Conservation (phyloP, 805 yeast species). For the Zygosaccharomyces pseudorouxii region DNA sequence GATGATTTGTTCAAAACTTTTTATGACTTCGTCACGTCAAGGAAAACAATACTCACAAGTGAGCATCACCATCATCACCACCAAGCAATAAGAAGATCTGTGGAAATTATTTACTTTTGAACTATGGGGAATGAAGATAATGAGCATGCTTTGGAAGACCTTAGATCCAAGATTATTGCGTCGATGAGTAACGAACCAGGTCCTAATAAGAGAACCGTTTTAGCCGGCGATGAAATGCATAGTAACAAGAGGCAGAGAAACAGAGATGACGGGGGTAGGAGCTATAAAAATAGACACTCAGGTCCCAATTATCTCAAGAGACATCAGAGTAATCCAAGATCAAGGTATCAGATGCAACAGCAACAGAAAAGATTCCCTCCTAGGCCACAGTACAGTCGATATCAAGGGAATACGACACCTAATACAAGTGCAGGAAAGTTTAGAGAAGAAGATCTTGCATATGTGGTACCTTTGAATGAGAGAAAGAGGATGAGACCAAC, state of each 20-base stretch:
- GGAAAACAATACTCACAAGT: not conserved
- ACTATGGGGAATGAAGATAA: slow-evolving; percentile 6
- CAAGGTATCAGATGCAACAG: slow-evolving; percentile 3
- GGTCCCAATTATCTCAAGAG: not conserved
- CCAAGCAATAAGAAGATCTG: not conserved
- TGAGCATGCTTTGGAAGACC: slow-evolving; percentile 21
- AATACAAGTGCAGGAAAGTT: not conserved
- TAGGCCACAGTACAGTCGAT: slow-evolving; percentile 2
- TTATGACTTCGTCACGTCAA: not conserved
- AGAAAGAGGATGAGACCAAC: slow-evolving; percentile 46
- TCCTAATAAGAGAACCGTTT: slow-evolving; percentile 9
- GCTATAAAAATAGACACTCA: slow-evolving; percentile 16
- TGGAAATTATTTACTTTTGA: not conserved
- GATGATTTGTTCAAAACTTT: not conserved
- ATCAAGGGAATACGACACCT: not conserved
- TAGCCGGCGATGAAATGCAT: slow-evolving; percentile 1
- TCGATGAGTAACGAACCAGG: slow-evolving; percentile 19
- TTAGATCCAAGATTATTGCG: slow-evolving; percentile 28
- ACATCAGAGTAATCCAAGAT: not conserved
- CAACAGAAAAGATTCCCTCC: slow-evolving; percentile 2
- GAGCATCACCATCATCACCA: not conserved
- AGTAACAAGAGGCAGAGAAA: slow-evolving; percentile 14
- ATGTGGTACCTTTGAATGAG: slow-evolving; percentile 46
- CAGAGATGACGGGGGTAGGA: slow-evolving; percentile 5
- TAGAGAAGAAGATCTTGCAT: slow-evolving; percentile 31